Conservation (phyloP, 345 rosid species). For the Bruguiera gymnorhiza region DNA sequence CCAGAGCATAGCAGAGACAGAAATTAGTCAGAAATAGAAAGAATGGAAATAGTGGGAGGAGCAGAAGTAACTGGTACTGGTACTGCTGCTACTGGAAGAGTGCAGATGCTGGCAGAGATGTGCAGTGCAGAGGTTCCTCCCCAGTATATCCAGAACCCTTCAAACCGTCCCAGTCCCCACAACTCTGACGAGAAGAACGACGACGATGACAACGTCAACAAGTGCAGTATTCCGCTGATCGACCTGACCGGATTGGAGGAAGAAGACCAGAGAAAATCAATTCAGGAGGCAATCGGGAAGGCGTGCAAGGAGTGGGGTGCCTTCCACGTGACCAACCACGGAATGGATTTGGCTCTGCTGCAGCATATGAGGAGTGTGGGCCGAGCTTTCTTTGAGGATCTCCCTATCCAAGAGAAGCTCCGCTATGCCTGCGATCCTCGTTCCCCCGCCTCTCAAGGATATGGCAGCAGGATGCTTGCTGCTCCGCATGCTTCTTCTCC, state of each 20-base stretch:
- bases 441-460: conserved; percentile 76
- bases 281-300: conserved; percentile 35
- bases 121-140: conserved; percentile 53
- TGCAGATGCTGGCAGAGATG: conserved; percentile 47
- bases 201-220: background rate
- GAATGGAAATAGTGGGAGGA: conserved; percentile 19
- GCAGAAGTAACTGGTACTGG: no score
- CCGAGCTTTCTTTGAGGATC: conserved; percentile 55
- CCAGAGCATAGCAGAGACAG: no score
- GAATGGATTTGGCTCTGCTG: conserved; percentile 50
- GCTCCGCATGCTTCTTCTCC: conserved; percentile 12
- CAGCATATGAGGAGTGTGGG: conserved; percentile 43
- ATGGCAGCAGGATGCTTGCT: conserved; percentile 72
- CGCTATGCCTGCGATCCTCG: conserved; percentile 60
- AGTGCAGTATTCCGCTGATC: conserved; percentile 44
- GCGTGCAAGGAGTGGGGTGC: conserved; percentile 86
- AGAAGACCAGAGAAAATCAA: conserved; percentile 6
- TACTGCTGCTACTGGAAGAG: conserved; percentile 28
- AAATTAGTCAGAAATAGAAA: background rate
- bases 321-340: conserved; percentile 76
- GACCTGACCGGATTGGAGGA: conserved; percentile 36
- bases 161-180: conserved; percentile 38
- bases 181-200: background rate
- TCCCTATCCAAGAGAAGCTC: conserved; percentile 60
- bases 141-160: conserved; percentile 64